These are phyloP conservation scores for Colletotrichum chlorophyti DNA, from an alignment of 2,329 filamentous ascomycete genomes.

Conservation along the genomic window DNA sequence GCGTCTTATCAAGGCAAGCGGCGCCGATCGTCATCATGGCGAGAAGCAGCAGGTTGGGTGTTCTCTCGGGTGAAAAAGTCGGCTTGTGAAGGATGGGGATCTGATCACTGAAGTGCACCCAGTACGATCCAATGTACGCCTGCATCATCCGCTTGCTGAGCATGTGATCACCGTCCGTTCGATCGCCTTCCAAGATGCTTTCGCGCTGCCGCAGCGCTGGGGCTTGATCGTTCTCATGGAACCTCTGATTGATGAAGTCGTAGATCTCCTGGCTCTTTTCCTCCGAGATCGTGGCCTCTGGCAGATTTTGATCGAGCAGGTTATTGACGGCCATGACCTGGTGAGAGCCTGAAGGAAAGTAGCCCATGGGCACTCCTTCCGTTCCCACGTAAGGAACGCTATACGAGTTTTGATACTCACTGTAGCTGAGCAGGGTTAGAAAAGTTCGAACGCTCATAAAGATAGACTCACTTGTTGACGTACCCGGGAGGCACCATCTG, in stretches of 20 bases:
- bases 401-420: slow-evolving; percentile 58
- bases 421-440: slow-evolving; percentile 52
- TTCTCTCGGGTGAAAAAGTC: slow-evolving; percentile 88
- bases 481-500: slow-evolving; percentile 57
- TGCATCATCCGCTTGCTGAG: slow-evolving; percentile 95
- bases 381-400: slow-evolving; percentile 55
- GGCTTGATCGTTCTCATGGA: slow-evolving; percentile 80
- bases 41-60: slow-evolving; percentile 82
- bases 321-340: slow-evolving; percentile 92
- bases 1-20: slow-evolving; percentile 83
- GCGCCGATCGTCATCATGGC: slow-evolving; percentile 93
- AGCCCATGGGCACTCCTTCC: slow-evolving; percentile 56
- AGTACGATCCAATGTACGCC: slow-evolving; percentile 90
- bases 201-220: slow-evolving; percentile 79
- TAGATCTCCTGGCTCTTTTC: slow-evolving; percentile 86
- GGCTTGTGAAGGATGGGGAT: slow-evolving; percentile 94
- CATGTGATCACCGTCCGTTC: slow-evolving; percentile 68
- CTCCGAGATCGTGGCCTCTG: slow-evolving; percentile 83
- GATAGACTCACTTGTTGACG: slow-evolving; percentile 26
- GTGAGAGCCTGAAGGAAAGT: slow-evolving; percentile 67
- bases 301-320: slow-evolving; percentile 79
- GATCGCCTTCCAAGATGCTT: slow-evolving; percentile 78
- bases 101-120: slow-evolving; percentile 93
- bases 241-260: slow-evolving; percentile 80
- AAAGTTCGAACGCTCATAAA: background rate